Evolutionary conservation across 2,329 filamentous ascomycete species (phyloP).

Genomic region (Fusarium decemcellulare): DNA sequence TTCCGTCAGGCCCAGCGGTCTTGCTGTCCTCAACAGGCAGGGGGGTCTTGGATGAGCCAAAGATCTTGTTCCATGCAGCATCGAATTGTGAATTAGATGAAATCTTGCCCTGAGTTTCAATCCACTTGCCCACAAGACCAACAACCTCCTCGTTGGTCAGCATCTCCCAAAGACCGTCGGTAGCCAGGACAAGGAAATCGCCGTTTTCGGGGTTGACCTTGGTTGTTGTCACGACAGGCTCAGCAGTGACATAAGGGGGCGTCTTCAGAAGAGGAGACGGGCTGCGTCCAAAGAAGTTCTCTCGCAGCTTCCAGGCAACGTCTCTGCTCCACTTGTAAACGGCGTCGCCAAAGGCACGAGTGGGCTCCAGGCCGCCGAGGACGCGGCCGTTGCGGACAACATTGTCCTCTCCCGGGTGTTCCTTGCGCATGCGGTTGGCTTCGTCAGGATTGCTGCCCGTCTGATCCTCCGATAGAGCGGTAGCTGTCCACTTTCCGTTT

Average conservation of each 20-base stretch:
- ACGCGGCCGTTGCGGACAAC: constrained; percentile 93
- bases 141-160: constrained; percentile 98
- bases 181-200: constrained; percentile 96
- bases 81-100: constrained; percentile 76
- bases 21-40: constrained; percentile 83
- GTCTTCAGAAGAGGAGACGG: constrained; percentile 86
- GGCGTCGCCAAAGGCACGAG: constrained; percentile 94
- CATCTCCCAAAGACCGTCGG: constrained; percentile 99
- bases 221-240: constrained; percentile 94
- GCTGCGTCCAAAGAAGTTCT: constrained; percentile 88
- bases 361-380: constrained; percentile 91
- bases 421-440: constrained; percentile 83
- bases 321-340: constrained; percentile 96
- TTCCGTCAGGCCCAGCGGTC: constrained; percentile 70
- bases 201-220: constrained; percentile 90
- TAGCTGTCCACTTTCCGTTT: constrained; percentile 94
- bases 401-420: constrained; percentile 90
- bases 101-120: constrained; percentile 79
- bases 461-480: constrained; percentile 90
- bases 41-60: constrained; percentile 64
- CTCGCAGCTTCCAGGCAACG: constrained; percentile 85
- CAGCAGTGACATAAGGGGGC: constrained; percentile 96
- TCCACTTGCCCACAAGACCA: constrained; percentile 95
- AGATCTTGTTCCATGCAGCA: constrained; percentile 76
- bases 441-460: constrained; percentile 92